These are phyloP conservation scores for Ceratocystis cacaofunesta DNA, from an alignment of 2,329 filamentous ascomycete genomes.

Conservation along the genomic window DNA sequence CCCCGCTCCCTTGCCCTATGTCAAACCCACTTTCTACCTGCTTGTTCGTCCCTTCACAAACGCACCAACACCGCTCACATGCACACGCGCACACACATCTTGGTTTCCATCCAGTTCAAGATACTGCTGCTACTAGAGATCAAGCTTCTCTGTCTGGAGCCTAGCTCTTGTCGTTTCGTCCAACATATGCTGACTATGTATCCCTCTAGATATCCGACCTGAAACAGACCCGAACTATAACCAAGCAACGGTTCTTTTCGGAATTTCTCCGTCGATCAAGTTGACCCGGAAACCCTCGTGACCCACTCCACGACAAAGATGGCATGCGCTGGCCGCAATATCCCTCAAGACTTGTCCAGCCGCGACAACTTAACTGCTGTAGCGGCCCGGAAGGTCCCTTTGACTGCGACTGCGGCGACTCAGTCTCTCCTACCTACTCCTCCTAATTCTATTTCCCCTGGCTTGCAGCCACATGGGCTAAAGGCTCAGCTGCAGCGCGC, in stretches of 20 bases:
- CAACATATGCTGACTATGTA: too few relatives aligned
- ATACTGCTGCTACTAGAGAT: too few relatives aligned
- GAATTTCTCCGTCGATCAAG: neutral
- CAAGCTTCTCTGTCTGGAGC: too few relatives aligned
- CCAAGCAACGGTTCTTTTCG: neutral
- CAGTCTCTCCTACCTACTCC: constrained; percentile 65
- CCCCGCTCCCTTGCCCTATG: neutral
- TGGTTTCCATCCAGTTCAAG: too few relatives aligned
- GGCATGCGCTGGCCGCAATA: constrained; percentile 54
- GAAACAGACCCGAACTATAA: too few relatives aligned
- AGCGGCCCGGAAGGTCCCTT: constrained; percentile 50
- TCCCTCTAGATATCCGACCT: too few relatives aligned
- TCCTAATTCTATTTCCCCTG: constrained; percentile 87
- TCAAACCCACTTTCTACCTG: neutral
- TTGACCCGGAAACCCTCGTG: neutral
- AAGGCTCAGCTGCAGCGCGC: constrained; percentile 49
- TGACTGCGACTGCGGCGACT: constrained; percentile 39
- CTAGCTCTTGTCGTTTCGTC: too few relatives aligned
- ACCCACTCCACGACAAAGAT: constrained; percentile 5
- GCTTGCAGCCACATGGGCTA: constrained; percentile 65
- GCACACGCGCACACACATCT: neutral
- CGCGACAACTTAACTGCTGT: constrained; percentile 61
- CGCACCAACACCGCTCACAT: neutral
- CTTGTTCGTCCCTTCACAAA: neutral
- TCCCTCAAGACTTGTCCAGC: constrained; percentile 43